Conservation (phyloP, 2,329 filamentous ascomycete genomes). For the Sordariomycetes sp. region DNA sequence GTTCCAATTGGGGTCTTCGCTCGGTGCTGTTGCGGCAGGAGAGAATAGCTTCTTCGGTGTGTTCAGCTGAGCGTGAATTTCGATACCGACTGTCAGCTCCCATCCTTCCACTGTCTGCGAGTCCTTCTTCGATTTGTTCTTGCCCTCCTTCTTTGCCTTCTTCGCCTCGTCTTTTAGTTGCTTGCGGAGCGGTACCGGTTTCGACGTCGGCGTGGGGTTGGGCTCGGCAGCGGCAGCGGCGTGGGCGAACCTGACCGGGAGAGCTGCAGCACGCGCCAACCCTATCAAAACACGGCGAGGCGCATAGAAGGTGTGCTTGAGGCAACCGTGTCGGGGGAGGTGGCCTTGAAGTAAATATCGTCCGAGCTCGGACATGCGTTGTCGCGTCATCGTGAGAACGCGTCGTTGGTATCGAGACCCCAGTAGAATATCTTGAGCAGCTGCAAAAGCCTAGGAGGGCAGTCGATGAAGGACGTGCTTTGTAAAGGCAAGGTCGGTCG, state of each 20-base stretch:
- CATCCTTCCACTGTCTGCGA: conserved; percentile 56
- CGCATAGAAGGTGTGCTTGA: conserved; percentile 11
- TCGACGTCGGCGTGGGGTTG: conserved; percentile 8
- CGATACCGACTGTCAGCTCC: conserved; percentile 93
- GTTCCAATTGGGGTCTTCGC: conserved; percentile 71
- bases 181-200: conserved; percentile 52
- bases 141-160: conserved; percentile 56
- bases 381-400: conserved; percentile 32
- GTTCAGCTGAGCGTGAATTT: conserved; percentile 95
- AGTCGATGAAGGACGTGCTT: too few relatives aligned
- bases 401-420: neutral
- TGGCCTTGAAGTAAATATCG: conserved; percentile 39
- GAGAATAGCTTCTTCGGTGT: conserved; percentile 87
- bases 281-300: conserved; percentile 4
- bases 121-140: conserved; percentile 33
- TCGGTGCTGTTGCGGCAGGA: conserved; percentile 51
- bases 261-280: neutral
- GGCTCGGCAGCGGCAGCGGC: conserved; percentile 11
- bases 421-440: neutral
- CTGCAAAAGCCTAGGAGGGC: neutral
- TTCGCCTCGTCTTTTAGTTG: conserved; percentile 64
- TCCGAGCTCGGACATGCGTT: conserved; percentile 32
- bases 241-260: conserved; percentile 19
- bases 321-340: conserved; percentile 31
- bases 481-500: too few relatives aligned